These are phyloP conservation scores for Metschnikowia similis DNA, from an alignment of 805 yeast species.

Conservation along the genomic window DNA sequence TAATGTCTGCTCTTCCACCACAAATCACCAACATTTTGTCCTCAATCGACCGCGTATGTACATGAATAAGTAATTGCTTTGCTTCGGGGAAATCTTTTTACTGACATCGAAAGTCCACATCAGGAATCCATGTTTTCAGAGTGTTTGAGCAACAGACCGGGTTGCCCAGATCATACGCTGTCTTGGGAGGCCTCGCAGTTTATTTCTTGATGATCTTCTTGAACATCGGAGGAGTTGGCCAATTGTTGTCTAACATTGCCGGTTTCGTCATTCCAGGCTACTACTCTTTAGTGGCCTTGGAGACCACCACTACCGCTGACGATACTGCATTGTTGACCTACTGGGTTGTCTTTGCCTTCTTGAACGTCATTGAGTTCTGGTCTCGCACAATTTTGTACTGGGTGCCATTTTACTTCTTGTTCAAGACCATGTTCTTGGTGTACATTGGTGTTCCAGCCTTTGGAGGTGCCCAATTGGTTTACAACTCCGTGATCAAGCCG, in stretches of 20 bases:
- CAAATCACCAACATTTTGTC: conserved; percentile 15
- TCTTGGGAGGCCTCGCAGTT: conserved; percentile 55
- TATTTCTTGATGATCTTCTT: conserved; percentile 79
- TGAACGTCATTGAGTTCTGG: conserved; percentile 95
- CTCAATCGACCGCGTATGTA: conserved; percentile 17
- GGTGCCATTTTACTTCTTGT: conserved; percentile 94
- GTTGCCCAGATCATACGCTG: conserved; percentile 82
- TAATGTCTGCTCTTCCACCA: conserved; percentile 15
- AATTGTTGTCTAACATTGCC: conserved; percentile 85
- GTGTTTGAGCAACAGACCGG: conserved; percentile 43
- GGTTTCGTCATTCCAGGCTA: conserved; percentile 91
- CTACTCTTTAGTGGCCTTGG: conserved; percentile 78
- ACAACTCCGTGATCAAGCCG: conserved; percentile 64
- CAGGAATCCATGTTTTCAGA: conserved; percentile 27
- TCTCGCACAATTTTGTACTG: conserved; percentile 86
- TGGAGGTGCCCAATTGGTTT: conserved; percentile 80
- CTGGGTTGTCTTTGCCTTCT: conserved; percentile 96
- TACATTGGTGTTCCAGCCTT: conserved; percentile 85
- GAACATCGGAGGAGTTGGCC: conserved; percentile 93
- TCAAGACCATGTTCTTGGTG: conserved; percentile 83
- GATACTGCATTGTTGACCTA: conserved; percentile 88
- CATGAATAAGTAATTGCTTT: neutral
- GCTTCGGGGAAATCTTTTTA: neutral
- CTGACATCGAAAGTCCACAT: conserved; percentile 26
- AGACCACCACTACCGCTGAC: conserved; percentile 62